Evolutionary conservation across 2,329 filamentous ascomycete species (phyloP).

Genomic region (Fusarium drepaniforme): DNA sequence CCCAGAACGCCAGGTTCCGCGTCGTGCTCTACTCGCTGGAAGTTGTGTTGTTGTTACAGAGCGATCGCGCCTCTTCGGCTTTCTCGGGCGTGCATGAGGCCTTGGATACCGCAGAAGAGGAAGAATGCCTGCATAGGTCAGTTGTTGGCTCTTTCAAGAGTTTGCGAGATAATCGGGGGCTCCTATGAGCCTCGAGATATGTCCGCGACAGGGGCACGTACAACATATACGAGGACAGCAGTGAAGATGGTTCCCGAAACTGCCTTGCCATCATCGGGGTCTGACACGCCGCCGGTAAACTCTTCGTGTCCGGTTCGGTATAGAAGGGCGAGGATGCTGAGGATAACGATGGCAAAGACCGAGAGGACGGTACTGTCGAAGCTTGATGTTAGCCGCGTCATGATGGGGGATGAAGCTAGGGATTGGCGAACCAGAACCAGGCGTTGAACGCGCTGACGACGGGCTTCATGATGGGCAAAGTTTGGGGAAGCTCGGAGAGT

Average conservation of each 20-base stretch:
- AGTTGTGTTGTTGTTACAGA: slow-evolving; percentile 58
- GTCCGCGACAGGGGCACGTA: slow-evolving; percentile 62
- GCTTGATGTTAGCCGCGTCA: slow-evolving; percentile 40
- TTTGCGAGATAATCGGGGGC: background rate
- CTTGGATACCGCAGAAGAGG: slow-evolving; percentile 91
- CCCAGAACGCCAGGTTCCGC: slow-evolving; percentile 45
- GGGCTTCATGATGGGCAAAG: slow-evolving; percentile 82
- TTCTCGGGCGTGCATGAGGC: slow-evolving; percentile 85
- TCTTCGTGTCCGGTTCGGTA: slow-evolving; percentile 86
- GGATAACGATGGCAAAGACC: slow-evolving; percentile 73
- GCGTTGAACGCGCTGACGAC: slow-evolving; percentile 92
- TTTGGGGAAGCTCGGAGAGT: background rate
- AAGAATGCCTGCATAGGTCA: slow-evolving; percentile 78
- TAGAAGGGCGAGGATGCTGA: slow-evolving; percentile 75
- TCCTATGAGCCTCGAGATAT: background rate
- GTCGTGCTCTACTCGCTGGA: slow-evolving; percentile 37
- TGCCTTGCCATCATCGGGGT: slow-evolving; percentile 78
- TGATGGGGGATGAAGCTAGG: slow-evolving; percentile 22
- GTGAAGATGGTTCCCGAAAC: slow-evolving; percentile 89
- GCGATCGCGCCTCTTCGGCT: slow-evolving; percentile 87
- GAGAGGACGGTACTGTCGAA: slow-evolving; percentile 76
- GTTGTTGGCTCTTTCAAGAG: background rate
- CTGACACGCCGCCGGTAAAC: slow-evolving; percentile 81
- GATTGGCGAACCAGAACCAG: slow-evolving; percentile 84
- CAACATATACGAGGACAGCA: slow-evolving; percentile 88